A percentile compares a stretch with the other conserved stretches of the same genome.
phyloP scores from a whole-genome alignment of 495 filamentous ascomycete species.

The Xylaria longipes region DNA sequence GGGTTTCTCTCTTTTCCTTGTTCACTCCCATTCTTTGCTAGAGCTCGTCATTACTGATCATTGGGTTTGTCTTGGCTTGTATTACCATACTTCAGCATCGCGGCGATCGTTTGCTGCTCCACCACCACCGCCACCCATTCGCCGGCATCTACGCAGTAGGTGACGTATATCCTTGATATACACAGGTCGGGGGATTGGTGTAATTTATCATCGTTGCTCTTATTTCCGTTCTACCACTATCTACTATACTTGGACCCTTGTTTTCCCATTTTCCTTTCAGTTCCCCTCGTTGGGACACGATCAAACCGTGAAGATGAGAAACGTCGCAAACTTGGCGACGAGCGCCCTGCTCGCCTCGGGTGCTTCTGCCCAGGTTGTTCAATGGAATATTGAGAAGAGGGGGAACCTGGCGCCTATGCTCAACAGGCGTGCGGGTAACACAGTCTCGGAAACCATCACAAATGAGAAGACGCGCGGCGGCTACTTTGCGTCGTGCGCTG shows the following conservation, averaged over 20 bases:
- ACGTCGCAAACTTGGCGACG: slow-evolving; percentile 32
- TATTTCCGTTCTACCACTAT: background rate
- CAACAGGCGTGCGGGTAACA: slow-evolving; percentile 40
- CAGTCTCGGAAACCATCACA: slow-evolving; percentile 46
- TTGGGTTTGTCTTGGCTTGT: slow-evolving; percentile 10
- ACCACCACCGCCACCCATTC: background rate
- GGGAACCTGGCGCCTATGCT: slow-evolving; percentile 31
- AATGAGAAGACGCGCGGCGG: slow-evolving; percentile 56
- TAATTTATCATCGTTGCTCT: background rate
- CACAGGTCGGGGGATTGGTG: background rate
- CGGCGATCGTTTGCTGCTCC: slow-evolving; percentile 14
- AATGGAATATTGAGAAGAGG: slow-evolving; percentile 50
- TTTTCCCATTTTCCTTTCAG: background rate
- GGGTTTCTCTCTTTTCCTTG: background rate
- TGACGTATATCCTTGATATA: background rate
- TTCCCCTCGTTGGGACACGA: background rate
- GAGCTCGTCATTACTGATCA: background rate
- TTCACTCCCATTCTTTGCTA: background rate
- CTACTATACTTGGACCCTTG: background rate
- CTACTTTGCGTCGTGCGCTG: slow-evolving; percentile 71
- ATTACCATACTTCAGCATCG: background rate
- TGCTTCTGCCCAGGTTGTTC: slow-evolving; percentile 47
- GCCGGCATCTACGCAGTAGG: background rate
- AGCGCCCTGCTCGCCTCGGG: slow-evolving; percentile 42
- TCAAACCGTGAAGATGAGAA: slow-evolving; percentile 32